A percentile compares a stretch with the other conserved stretches of the same genome.
Evolutionary conservation across 805 yeast genomes (phyloP).

Genomic region (Pichia kluyveri): DNA sequence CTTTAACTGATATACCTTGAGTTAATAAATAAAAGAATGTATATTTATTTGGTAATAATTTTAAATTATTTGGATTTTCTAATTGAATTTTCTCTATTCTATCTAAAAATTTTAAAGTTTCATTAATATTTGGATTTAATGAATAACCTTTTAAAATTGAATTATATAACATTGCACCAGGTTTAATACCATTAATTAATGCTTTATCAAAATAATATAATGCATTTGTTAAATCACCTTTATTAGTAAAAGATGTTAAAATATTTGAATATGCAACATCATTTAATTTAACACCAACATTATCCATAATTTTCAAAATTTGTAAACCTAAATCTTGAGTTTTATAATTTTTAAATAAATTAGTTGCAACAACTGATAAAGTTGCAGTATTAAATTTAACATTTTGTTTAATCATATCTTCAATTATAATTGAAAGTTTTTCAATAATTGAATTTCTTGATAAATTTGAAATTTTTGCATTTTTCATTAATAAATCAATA

Average conservation of each 20-base stretch:
- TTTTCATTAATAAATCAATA: slow-evolving; percentile 45
- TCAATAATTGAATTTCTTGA: slow-evolving; percentile 28
- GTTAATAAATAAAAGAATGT: slow-evolving; percentile 40
- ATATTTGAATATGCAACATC: slow-evolving; percentile 35
- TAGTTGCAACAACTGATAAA: slow-evolving; percentile 43
- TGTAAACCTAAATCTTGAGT: slow-evolving; percentile 43
- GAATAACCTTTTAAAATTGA: slow-evolving; percentile 42
- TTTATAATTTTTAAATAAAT: slow-evolving; percentile 38
- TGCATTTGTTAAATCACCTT: slow-evolving; percentile 35
- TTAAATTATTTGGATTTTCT: slow-evolving; percentile 12
- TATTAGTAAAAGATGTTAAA: slow-evolving; percentile 37
- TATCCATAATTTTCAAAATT: slow-evolving; percentile 35
- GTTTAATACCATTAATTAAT: slow-evolving; percentile 24
- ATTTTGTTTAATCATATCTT: slow-evolving; percentile 31
- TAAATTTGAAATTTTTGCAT: slow-evolving; percentile 33
- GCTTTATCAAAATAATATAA: slow-evolving; percentile 31
- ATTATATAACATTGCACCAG: slow-evolving; percentile 33
- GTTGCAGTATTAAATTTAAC: slow-evolving; percentile 36
- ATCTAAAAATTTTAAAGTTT: slow-evolving; percentile 34
- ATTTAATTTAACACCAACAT: slow-evolving; percentile 24
- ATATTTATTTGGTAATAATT: slow-evolving; percentile 34
- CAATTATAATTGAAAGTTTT: slow-evolving; percentile 19
- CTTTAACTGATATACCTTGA: slow-evolving; percentile 28
- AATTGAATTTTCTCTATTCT: slow-evolving; percentile 20
- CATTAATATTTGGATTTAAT: slow-evolving; percentile 21